phyloP scores from a whole-genome alignment of 1,284 basidiomycete genomes.

The Tetrapyrgos nigripes region DNA sequence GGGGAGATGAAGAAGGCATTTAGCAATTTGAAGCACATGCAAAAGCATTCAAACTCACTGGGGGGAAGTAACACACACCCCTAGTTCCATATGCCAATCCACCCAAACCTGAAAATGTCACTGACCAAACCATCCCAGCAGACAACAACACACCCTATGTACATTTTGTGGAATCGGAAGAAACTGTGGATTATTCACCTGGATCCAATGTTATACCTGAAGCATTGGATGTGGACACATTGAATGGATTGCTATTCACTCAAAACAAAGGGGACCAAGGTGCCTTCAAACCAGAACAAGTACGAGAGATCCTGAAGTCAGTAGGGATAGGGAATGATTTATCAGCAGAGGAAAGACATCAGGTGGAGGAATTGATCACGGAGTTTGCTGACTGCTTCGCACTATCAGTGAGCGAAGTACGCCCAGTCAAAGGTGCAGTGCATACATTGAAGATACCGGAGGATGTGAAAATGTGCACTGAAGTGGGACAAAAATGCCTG shows the following conservation, averaged over 20 bases:
- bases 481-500: no score
- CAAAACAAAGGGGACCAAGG: slow-evolving; percentile 3
- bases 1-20: background rate
- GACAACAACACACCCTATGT: no score
- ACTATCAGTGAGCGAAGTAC: no score
- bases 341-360: background rate
- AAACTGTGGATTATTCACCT: no score
- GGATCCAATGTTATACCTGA: background rate
- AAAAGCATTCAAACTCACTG: background rate
- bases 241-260: background rate
- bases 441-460: slow-evolving; percentile 15
- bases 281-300: background rate
- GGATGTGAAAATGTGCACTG: no score
- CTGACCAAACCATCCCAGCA: no score
- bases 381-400: slow-evolving; percentile 19
- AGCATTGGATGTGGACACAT: background rate
- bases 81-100: background rate
- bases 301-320: slow-evolving; percentile 2
- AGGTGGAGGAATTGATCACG: background rate
- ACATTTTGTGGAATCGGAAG: no score
- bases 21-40: background rate
- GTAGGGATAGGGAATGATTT: slow-evolving; percentile 12
- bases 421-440: no score
- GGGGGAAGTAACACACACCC: no score
- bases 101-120: background rate